phyloP scores from a whole-genome alignment of 2,329 filamentous ascomycete species.

The Fusarium sp. region DNA sequence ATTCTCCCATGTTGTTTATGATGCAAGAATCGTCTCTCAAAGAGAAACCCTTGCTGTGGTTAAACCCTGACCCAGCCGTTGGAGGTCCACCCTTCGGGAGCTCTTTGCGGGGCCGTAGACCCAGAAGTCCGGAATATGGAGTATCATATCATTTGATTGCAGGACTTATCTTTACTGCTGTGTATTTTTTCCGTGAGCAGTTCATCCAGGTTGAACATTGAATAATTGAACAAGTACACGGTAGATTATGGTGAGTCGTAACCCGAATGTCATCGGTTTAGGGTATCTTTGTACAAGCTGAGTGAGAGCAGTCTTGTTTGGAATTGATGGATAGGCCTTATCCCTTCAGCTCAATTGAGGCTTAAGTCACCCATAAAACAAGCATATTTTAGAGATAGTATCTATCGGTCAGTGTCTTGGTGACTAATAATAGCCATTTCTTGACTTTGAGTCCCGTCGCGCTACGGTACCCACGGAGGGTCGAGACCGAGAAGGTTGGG shows the following conservation, averaged over 20 bases:
- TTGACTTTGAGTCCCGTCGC: neutral
- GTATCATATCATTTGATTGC: slow-evolving; percentile 14
- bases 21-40: slow-evolving; percentile 18
- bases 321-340: neutral
- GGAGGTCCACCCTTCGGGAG: slow-evolving; percentile 28
- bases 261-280: neutral
- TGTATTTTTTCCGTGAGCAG: neutral
- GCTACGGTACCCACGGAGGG: slow-evolving; percentile 1
- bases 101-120: slow-evolving; percentile 39
- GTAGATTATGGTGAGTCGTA: too few species aligned
- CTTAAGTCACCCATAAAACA: neutral
- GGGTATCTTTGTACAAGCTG: neutral
- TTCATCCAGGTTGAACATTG: too few species aligned
- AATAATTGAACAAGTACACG: neutral
- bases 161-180: neutral
- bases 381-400: neutral
- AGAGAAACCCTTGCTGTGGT: slow-evolving; percentile 8
- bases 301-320: neutral
- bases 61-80: slow-evolving; percentile 33
- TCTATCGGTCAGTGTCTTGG: neutral
- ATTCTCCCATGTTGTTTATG: slow-evolving; percentile 13
- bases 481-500: neutral
- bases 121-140: slow-evolving; percentile 18
- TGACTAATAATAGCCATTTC: neutral
- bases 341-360: neutral